Base-by-base conservation (phyloP, 169 alveolate genomes). In the Plasmodium gaboni region DNA sequence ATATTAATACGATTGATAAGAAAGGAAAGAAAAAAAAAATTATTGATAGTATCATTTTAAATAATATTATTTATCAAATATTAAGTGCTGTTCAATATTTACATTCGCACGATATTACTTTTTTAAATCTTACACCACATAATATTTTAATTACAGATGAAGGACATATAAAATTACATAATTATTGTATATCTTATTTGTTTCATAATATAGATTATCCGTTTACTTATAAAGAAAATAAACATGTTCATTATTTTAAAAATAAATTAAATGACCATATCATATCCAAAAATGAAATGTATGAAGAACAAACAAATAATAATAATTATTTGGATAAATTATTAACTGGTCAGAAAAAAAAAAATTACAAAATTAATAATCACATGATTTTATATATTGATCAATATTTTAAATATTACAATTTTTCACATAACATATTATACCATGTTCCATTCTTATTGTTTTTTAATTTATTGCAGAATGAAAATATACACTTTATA, bases 161-260 rank as follows among this genome's bases (percentile, higher is more conserved):
- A 46, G 90, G 90, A 17, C 46, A 28, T 65, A 24, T 80, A 12
- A 80, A 80, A 17, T n/a, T 80, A 10, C 90, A 80, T 53, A 80
- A 53, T 17, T 80, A 80, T 44, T 80, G 90, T 6, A 19, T 67
- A 51, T 15, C 83, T 2, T 80, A 80, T 28, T 32, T 80, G 15
- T 80, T 80, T 53, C 22, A 64, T 42, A 28, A 59, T 60, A 19
- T 10, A 10, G 0, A 2, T 51, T 51, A 19, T 51, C 9, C 7
- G 46, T 46, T 1, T 12, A 19, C 19, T 50, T 19, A 22, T 38
- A 5, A 44, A 1, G 12, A 17, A 24, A 59, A 67, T n/a, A 38
- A 61, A 44, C 1, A 51, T 42, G 48, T 38, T 3, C 12, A 67
- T 26, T 80, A 67, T 67, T 32, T 80, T 80, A 65, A 26, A 22